Conservation (phyloP, 495 filamentous ascomycete species). For the Hypoxylon subgilvum region DNA sequence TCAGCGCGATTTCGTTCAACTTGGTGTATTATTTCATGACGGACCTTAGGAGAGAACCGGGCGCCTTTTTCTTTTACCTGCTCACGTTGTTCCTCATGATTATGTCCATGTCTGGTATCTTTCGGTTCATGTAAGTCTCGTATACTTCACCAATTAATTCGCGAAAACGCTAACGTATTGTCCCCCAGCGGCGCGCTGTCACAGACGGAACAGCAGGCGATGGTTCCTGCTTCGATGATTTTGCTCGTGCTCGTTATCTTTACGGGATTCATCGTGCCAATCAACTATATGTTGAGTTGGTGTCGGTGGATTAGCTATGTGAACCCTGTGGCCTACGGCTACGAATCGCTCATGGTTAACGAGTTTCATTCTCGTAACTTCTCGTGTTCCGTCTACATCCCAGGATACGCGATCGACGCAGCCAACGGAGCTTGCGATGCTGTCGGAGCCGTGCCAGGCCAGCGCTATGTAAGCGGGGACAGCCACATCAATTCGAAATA, state of each 20-base stretch:
- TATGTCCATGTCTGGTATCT: constrained; percentile 64
- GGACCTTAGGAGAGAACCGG: constrained; percentile 57
- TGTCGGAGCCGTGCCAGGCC: constrained; percentile 66
- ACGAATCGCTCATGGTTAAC: constrained; percentile 79
- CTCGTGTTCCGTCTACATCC: constrained; percentile 67
- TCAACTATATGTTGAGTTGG: constrained; percentile 77
- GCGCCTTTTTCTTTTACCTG: constrained; percentile 68
- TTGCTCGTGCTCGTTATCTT: constrained; percentile 78
- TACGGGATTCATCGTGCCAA: constrained; percentile 80
- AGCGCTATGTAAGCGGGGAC: constrained; percentile 64
- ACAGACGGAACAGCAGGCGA: constrained; percentile 72
- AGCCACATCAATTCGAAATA: constrained; percentile 66
- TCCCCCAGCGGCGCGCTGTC: constrained; percentile 46
- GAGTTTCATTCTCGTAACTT: constrained; percentile 75
- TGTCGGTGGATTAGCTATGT: constrained; percentile 82
- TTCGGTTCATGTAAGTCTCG: constrained; percentile 61
- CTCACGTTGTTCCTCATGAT: constrained; percentile 61
- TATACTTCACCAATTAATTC: too few species aligned
- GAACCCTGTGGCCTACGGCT: constrained; percentile 80
- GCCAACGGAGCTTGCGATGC: constrained; percentile 62
- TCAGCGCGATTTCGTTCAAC: constrained; percentile 58
- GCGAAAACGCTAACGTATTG: too few species aligned
- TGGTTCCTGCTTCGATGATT: constrained; percentile 72
- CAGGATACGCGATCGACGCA: constrained; percentile 56
- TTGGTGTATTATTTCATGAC: constrained; percentile 66